These are phyloP conservation scores for Candida tammaniensis DNA, from an alignment of 805 yeast species.

Conservation along the genomic window DNA sequence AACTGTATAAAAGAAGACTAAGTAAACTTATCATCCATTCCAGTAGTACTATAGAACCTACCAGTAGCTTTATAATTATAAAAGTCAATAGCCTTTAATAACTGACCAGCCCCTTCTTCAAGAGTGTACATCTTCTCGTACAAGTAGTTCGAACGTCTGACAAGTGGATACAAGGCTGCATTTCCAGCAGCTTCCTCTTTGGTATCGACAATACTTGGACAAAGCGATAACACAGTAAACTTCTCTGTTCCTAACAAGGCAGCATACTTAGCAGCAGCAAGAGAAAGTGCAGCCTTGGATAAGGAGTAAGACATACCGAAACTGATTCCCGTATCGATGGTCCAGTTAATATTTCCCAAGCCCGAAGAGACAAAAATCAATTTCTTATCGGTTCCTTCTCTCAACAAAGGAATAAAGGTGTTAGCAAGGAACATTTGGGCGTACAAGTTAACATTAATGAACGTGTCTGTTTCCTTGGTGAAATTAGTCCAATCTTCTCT, in stretches of 20 bases:
- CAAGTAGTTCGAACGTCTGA: background rate
- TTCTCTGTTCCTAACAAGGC: background rate
- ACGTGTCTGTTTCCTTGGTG: background rate
- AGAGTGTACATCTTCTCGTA: background rate
- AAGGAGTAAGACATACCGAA: background rate
- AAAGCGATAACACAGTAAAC: background rate
- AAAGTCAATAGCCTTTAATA: background rate
- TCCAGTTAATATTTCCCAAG: background rate
- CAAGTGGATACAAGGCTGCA: too few species aligned
- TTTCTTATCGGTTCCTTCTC: background rate
- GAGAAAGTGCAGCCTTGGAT: constrained; percentile 3
- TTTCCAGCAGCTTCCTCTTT: background rate
- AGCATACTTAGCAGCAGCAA: background rate
- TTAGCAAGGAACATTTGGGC: constrained; percentile 1
- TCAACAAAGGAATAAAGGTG: background rate
- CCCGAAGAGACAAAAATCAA: background rate
- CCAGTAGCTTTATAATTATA: background rate
- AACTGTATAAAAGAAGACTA: too few species aligned
- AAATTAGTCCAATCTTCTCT: background rate
- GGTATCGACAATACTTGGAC: background rate
- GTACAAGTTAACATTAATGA: background rate
- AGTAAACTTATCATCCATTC: background rate
- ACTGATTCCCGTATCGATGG: background rate
- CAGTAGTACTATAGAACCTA: background rate
- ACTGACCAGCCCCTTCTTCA: background rate